These are phyloP conservation scores for Maudiozyma saulgeensis DNA, from an alignment of 805 yeast genomes.

Conservation along the genomic window DNA sequence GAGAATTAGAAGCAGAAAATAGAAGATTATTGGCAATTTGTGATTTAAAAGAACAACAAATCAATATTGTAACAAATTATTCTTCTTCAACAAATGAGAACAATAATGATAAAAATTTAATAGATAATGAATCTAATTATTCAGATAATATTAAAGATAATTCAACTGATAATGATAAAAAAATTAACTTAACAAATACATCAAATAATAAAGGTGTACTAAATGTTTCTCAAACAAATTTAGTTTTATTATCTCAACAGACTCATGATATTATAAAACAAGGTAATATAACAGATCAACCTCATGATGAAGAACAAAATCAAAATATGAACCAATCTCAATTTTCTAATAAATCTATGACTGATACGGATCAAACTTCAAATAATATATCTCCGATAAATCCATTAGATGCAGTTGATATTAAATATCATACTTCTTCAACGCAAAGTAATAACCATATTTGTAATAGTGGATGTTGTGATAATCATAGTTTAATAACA, in stretches of 20 bases:
- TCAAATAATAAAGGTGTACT: background rate
- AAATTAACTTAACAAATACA: background rate
- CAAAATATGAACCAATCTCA: background rate
- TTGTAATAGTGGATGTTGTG: conserved; percentile 2
- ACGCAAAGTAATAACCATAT: background rate
- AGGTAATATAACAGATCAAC: background rate
- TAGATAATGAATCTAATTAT: background rate
- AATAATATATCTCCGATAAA: background rate
- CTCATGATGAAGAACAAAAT: background rate
- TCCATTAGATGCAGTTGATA: background rate
- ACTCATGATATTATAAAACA: background rate
- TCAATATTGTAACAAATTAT: conserved; percentile 2
- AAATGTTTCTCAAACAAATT: conserved; percentile 4
- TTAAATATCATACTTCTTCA: background rate
- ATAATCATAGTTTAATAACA: background rate
- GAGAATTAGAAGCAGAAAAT: conserved; percentile 78
- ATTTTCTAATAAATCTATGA: background rate
- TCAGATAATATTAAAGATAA: background rate
- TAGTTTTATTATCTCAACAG: conserved; percentile 1
- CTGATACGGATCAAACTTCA: conserved; percentile 1
- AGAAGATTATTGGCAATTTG: conserved; percentile 47
- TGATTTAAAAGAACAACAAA: conserved; percentile 25
- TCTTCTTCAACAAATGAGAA: background rate
- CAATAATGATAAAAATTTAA: background rate
- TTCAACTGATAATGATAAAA: background rate